Percentiles rank a stretch among this genome's conserved stretches.
Evolutionary conservation across 805 yeast genomes (phyloP).

Genomic region (Yamadazyma scolyti): DNA sequence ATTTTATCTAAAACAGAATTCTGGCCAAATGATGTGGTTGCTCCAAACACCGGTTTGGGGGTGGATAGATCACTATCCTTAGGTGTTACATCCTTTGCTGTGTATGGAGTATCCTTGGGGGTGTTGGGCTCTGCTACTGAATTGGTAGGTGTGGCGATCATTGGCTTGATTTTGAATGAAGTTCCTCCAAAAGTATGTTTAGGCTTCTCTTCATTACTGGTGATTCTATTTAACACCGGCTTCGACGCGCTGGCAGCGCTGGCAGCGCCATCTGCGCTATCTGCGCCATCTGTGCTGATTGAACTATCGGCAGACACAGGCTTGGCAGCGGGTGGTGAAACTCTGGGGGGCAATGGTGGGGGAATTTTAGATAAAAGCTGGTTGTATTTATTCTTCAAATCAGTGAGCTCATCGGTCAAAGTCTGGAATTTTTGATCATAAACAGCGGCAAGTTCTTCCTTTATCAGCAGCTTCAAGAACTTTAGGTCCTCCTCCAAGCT

Average conservation of each 20-base stretch:
- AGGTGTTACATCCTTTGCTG: slow-evolving; percentile 1
- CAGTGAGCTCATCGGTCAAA: slow-evolving; percentile 19
- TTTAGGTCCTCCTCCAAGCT: slow-evolving; percentile 12
- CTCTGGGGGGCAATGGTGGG: slow-evolving; percentile 10
- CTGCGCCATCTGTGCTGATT: background rate
- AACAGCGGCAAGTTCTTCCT: slow-evolving; percentile 22
- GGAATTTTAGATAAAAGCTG: slow-evolving; percentile 4
- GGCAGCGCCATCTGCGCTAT: no score
- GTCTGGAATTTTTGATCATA: slow-evolving; percentile 15
- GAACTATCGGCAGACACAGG: background rate
- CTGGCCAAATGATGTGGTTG: slow-evolving; percentile 39
- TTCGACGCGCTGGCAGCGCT: background rate
- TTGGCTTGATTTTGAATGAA: slow-evolving; percentile 14
- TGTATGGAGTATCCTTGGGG: slow-evolving; percentile 3
- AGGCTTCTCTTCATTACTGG: slow-evolving; percentile 3
- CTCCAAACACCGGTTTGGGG: slow-evolving; percentile 32
- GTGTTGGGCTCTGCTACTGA: slow-evolving; percentile 9
- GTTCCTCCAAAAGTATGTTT: slow-evolving; percentile 19
- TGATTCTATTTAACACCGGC: slow-evolving; percentile 2
- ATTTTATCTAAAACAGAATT: slow-evolving; percentile 18
- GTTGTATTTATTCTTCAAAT: slow-evolving; percentile 13
- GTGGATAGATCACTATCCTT: slow-evolving; percentile 3
- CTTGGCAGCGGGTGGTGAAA: slow-evolving; percentile 3
- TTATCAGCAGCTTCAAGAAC: slow-evolving; percentile 27
- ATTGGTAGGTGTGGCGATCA: slow-evolving; percentile 6